phyloP scores from a whole-genome alignment of 192 early-diverging fungal species.

The Linnemannia schmuckeri region DNA sequence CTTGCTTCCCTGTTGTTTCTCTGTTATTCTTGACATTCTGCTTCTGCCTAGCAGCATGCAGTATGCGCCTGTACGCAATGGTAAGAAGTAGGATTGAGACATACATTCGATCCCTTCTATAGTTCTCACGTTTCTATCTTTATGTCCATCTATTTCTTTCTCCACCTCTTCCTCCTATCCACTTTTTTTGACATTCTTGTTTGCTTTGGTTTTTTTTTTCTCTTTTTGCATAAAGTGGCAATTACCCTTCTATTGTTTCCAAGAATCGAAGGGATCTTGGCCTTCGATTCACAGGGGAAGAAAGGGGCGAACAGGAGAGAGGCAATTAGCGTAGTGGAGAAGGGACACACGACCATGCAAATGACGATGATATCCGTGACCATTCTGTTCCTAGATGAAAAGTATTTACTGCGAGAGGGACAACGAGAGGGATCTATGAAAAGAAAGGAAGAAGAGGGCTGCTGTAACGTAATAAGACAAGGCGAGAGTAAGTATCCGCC shows the following conservation, averaged over 20 bases:
- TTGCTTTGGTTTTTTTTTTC: no score
- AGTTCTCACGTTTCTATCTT: neutral
- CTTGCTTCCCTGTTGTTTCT: neutral
- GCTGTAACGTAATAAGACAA: neutral
- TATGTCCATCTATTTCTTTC: neutral
- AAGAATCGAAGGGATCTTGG: neutral
- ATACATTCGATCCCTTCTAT: neutral
- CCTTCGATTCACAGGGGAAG: neutral
- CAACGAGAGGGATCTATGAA: neutral
- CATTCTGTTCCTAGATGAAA: neutral
- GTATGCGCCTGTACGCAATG: no score
- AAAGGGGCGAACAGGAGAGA: neutral
- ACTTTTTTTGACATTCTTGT: neutral
- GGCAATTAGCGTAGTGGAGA: neutral
- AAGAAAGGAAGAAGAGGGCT: neutral
- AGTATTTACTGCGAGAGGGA: neutral
- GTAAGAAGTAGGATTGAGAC: neutral
- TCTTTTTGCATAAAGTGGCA: neutral
- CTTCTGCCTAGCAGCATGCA: no score
- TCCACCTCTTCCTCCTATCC: neutral
- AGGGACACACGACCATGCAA: neutral
- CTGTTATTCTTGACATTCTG: neutral
- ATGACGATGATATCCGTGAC: neutral
- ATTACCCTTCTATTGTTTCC: neutral
- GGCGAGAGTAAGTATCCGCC: neutral